Base-by-base conservation (phyloP, 2,329 filamentous ascomycete species). In the Ophiostoma ulmi region DNA sequence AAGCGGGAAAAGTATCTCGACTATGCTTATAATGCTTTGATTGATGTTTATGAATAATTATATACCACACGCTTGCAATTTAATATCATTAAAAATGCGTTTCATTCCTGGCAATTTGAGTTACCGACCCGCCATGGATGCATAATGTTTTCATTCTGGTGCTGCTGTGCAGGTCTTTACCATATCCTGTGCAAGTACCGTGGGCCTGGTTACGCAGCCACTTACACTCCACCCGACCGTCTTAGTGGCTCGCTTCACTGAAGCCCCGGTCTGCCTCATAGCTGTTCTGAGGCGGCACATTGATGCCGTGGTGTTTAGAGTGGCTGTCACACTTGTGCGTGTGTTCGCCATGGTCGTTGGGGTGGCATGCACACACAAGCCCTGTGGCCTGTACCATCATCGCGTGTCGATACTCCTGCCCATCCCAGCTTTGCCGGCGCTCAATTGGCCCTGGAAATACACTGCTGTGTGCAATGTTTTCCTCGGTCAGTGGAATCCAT, bases 351-450 rank as follows among this genome's bases (percentile, higher is more conserved):
- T 64, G 61, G 5, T 4, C 36, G 17, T 8, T 39, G 2, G 70
- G 67, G 10, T 71, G 70, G 68, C 70, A 69, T 17, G 38, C 70
- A 35, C 70, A 69, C 35, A 4, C 38, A 26, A 74, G 67, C 3
- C 70, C 71, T 2, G 67, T 71, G 6, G 73, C 41, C 71, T 72
- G 70, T 61, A 69, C 61, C 72, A 73, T 73, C 77, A 84, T 75
- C 70, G 78, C 78, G 73, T 82, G 85, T 77, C 86, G 86, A 77
- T 81, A 81, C 76, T 86, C 85, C 77, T 88, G 83, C 48, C 80
- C 79, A 75, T 79, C 82, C 80, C 83, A 88, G 78, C 84, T 86
- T 76, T 83, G 83, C 66, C 84, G 82, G 11, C 82, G 80, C 74
- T 81, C 77, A 13, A 35, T 35, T 35, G 58, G 3, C 22, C 14